Evolutionary conservation across 441 rosid species (phyloP), one percentile per base, ranked within the genome.

Genomic region (Gossypium schwendimanii): DNA sequence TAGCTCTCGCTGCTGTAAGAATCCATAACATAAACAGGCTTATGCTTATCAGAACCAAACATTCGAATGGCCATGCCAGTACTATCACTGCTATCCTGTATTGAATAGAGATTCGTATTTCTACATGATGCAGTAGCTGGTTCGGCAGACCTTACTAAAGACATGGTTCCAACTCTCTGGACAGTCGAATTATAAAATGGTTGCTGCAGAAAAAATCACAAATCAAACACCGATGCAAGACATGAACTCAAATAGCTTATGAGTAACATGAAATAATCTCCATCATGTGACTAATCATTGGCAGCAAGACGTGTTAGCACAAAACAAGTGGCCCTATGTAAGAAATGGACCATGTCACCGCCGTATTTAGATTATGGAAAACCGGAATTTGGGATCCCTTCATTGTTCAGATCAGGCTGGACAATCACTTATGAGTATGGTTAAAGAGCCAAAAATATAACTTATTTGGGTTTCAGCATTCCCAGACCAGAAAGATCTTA

Each of bases 121-220:
- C 81, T 77, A 71, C 81, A 88, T 10, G 92, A 57, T 20, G 88
- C 47, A 10, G 86, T 67, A 10, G 96, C 83, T 75, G 85, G 83
- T 81, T 92, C 86, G 21, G 81, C 77, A 21, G 91, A 81, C 76
- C 93, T 87, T 66, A 94, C 86, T 77, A 94, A 71, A 54, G 98
- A 90, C 96, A 90, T 88, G 73, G 71, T 60, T 78, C 31, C 81
- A 60, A 79, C 81, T 73, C 67, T 75, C 72, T 69, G 24, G 71
- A 33, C 36, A 21, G 63, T 63, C 21, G 75, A 50, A 63, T 50
- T 63, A 76, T 12, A 70, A 33, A 31, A 66, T 12, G 47, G 55
- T 49, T 53, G 76, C 84, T 75, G 82, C 12, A 15, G 17, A 74
- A 69, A 6, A 20, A 54, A 54, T 54, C 26, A 9, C 59, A 54